phyloP scores from a whole-genome alignment of 352 stramenopile species.

The Globisporangium orthogonon region DNA sequence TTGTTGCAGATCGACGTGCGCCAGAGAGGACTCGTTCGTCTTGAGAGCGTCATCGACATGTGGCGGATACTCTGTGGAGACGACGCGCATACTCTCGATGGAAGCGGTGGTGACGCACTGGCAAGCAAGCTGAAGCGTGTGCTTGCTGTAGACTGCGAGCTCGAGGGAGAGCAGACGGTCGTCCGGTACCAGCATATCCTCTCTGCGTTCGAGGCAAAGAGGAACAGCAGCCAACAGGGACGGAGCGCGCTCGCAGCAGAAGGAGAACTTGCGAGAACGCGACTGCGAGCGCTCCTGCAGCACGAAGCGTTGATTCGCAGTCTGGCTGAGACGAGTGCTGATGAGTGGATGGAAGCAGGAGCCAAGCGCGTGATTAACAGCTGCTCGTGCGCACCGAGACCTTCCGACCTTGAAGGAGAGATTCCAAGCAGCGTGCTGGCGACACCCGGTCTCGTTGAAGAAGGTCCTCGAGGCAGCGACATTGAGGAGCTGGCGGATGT shows the following conservation, averaged over 20 bases:
- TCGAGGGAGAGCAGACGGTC: conserved; percentile 11
- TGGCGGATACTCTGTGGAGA: conserved; percentile 21
- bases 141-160: conserved; percentile 13
- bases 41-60: conserved; percentile 18
- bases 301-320: conserved; percentile 1
- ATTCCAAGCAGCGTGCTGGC: not conserved
- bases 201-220: conserved; percentile 9
- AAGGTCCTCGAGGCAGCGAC: conserved; percentile 3
- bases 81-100: conserved; percentile 3
- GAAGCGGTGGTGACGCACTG: not conserved
- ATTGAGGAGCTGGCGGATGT: conserved; percentile 1
- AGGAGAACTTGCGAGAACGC: conserved; percentile 9
- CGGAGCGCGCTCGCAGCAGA: conserved; percentile 10
- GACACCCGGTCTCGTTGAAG: not conserved
- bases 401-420: not conserved
- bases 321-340: conserved; percentile 12
- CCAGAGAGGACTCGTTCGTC: conserved; percentile 19
- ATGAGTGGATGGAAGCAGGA: conserved; percentile 19
- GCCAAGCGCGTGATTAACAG: conserved; percentile 6
- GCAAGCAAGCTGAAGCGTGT: conserved; percentile 12
- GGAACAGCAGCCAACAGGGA: conserved; percentile 5
- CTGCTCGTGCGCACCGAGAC: too few relatives aligned
- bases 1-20: conserved; percentile 22
- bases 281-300: conserved; percentile 20
- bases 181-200: conserved; percentile 22